Percentiles rank a stretch among this genome's conserved stretches.
Evolutionary conservation across 2,329 filamentous ascomycete species (phyloP).

Genomic region (Westerdykella ornata): DNA sequence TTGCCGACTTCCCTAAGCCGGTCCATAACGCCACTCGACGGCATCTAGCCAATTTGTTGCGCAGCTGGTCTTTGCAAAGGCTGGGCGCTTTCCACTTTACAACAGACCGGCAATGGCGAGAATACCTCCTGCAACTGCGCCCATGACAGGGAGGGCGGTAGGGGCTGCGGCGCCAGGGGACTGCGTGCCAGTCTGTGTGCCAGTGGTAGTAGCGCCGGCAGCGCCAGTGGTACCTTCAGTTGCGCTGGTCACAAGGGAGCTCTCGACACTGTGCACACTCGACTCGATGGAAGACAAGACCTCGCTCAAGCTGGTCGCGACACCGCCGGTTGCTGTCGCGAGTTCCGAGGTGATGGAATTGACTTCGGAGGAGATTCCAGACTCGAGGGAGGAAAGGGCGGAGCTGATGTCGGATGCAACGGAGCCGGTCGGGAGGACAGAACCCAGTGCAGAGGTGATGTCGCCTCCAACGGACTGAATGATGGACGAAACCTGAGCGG

Average conservation of each 20-base stretch:
- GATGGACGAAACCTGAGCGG: conserved; percentile 25
- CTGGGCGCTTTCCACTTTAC: neutral
- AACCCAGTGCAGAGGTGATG: conserved; percentile 7
- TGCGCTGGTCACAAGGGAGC: conserved; percentile 9
- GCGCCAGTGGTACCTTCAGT: conserved; percentile 3
- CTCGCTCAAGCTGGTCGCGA: conserved; percentile 4
- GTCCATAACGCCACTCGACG: too few relatives aligned
- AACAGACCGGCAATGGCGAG: conserved; percentile 24
- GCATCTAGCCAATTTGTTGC: too few relatives aligned
- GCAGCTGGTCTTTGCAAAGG: too few relatives aligned
- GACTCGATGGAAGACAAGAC: conserved; percentile 2
- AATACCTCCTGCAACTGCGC: conserved; percentile 27
- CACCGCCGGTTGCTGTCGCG: conserved; percentile 6
- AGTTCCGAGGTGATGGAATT: conserved; percentile 5
- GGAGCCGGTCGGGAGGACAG: conserved; percentile 1
- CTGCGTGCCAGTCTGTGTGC: neutral
- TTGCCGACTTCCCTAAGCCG: too few relatives aligned
- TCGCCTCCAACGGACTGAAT: conserved; percentile 18
- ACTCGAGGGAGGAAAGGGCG: conserved; percentile 8
- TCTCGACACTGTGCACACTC: conserved; percentile 5
- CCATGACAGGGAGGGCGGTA: conserved; percentile 26
- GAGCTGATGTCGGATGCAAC: conserved; percentile 9
- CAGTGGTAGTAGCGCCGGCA: conserved; percentile 3
- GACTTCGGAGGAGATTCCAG: conserved; percentile 9
- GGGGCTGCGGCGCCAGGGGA: conserved; percentile 14